Base-by-base conservation (phyloP, 2,329 filamentous ascomycete genomes). In the Cladophialophora carrionii region DNA sequence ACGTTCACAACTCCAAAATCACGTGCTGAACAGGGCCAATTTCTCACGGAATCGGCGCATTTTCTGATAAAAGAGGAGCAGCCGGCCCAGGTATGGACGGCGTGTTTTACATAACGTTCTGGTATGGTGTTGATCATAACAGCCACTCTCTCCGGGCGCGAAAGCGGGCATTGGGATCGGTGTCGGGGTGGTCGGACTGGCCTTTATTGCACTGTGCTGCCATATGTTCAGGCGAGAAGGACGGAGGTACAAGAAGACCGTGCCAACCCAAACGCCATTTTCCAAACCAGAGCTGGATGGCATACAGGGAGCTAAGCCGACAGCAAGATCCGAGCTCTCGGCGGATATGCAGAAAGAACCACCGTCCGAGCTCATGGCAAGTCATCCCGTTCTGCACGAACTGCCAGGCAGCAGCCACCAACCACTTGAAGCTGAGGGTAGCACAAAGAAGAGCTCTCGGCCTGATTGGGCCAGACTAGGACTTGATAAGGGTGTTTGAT, bases 261-360 rank as follows among this genome's bases (percentile, higher is more conserved):
- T 20, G n/a, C 31, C 17, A n/a, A 20, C 7, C 20, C 29, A 56
- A 41, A 56, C 24, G 41, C 7, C 34, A 22, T 46, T 37, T 22
- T 29, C 24, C 54, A 57, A 57, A 14, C 54, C 54, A 8, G 54
- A 57, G 34, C 7, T 57, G 24, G 54, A 43, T 20, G 54, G 24
- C 54, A 43, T 46, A 26, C 54, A 46, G 32, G 22, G 43, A 37
- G 20, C 32, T n/a, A 43, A 26, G 1, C 0, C 54, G 3, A 24
- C 54, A 24, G 22, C 34, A 26, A 29, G 29, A 24, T 17, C 20
- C 20, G 54, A 57, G 54, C 54, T 57, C n/a, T 57, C 54, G 26
- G 20, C 20, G 14, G 24, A 4, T 17, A 14, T 3, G 10, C 20
- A 57, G 37, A 57, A 57, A 22, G 34, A 14, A 3, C 32, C 8